Conservation (phyloP, 2,329 filamentous ascomycete species). For the Aspergillus felis region DNA sequence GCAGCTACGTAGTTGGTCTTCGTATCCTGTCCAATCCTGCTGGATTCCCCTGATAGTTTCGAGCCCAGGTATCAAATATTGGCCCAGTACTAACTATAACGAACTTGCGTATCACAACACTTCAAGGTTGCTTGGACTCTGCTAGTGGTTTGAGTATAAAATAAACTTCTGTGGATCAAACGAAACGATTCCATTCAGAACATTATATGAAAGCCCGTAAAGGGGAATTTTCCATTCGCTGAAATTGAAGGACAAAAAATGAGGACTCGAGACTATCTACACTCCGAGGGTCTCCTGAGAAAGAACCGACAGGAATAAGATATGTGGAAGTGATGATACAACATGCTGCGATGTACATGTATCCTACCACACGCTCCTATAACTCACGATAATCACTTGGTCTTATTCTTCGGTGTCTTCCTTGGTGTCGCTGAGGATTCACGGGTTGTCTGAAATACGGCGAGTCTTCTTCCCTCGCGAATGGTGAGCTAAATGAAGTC, state of each 20-base stretch:
- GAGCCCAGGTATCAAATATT: background rate
- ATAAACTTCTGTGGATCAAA: background rate
- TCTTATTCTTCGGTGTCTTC: constrained; percentile 71
- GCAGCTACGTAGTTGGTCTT: background rate
- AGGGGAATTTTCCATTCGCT: background rate
- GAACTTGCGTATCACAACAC: background rate
- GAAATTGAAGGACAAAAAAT: background rate
- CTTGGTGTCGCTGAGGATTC: constrained; percentile 86
- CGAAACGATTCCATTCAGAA: background rate
- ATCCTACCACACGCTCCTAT: constrained; percentile 31
- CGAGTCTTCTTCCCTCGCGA: constrained; percentile 70
- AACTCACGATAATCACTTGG: constrained; percentile 90
- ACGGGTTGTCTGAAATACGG: constrained; percentile 95
- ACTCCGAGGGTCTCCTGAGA: background rate
- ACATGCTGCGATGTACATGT: background rate
- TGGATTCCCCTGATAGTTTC: background rate
- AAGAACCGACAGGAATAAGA: background rate
- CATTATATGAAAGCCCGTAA: background rate
- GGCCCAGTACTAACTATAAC: background rate
- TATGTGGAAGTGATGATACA: background rate
- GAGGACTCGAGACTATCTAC: background rate
- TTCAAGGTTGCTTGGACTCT: background rate
- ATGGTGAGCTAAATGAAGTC: constrained; percentile 49
- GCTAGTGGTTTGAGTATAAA: background rate
- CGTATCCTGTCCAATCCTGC: background rate